These are phyloP conservation scores for Fusarium sp. DNA, from an alignment of 2,329 filamentous ascomycete species.

Conservation along the genomic window DNA sequence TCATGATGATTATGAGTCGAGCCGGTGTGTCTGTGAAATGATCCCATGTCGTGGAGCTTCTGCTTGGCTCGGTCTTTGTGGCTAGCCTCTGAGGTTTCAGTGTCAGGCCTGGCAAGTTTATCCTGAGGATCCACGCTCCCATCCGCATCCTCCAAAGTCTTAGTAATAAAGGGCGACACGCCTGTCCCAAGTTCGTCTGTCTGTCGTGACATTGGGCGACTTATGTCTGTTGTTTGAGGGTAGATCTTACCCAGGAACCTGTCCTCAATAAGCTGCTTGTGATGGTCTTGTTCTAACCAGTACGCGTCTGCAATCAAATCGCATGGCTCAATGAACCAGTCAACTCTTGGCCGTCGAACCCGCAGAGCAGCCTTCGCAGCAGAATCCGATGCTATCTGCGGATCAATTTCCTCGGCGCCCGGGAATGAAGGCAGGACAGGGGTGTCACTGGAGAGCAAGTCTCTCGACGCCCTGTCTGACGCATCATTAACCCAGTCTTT, in stretches of 20 bases:
- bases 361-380: slow-evolving; percentile 68
- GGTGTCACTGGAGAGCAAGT: slow-evolving; percentile 43
- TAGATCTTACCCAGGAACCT: slow-evolving; percentile 83
- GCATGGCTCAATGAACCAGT: slow-evolving; percentile 87
- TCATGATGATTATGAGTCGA: slow-evolving; percentile 67
- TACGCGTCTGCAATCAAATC: slow-evolving; percentile 92
- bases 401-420: slow-evolving; percentile 61
- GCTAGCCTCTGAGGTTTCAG: slow-evolving; percentile 65
- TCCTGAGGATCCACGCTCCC: slow-evolving; percentile 40
- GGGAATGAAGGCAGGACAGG: slow-evolving; percentile 62
- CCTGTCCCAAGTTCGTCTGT: slow-evolving; percentile 46
- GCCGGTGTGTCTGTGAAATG: slow-evolving; percentile 68
- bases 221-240: slow-evolving; percentile 56
- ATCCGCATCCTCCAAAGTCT: slow-evolving; percentile 45
- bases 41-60: slow-evolving; percentile 70
- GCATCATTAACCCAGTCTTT: slow-evolving; percentile 84
- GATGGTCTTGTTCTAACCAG: slow-evolving; percentile 88
- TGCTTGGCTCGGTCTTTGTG: slow-evolving; percentile 73
- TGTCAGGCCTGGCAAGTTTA: slow-evolving; percentile 51
- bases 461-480: slow-evolving; percentile 52
- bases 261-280: slow-evolving; percentile 87
- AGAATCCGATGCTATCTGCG: slow-evolving; percentile 61
- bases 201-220: slow-evolving; percentile 52
- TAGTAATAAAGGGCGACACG: slow-evolving; percentile 47
- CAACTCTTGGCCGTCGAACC: slow-evolving; percentile 80